Percentiles rank a stretch among this genome's conserved stretches.
Conservation (phyloP, 139 green algal genomes). For the Penium margaritaceum region DNA sequence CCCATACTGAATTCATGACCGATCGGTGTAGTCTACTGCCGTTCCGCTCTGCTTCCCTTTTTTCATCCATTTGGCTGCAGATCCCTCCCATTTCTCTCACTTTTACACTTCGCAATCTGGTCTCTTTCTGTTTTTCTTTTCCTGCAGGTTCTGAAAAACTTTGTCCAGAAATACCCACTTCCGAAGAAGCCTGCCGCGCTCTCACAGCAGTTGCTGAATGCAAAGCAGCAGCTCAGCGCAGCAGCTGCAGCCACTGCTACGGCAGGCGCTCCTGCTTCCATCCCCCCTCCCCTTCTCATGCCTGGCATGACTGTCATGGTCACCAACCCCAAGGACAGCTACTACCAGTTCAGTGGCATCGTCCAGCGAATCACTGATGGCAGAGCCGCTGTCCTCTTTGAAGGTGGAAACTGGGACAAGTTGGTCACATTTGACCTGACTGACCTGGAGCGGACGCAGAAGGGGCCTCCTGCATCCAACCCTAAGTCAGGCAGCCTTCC, state of each 20-base stretch:
- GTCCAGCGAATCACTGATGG: constrained; percentile 51
- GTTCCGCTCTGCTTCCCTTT: no score
- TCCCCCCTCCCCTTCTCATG: constrained; percentile 41
- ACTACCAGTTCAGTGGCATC: constrained; percentile 43
- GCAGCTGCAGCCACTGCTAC: not conserved
- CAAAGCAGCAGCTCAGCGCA: not conserved
- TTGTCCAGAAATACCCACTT: constrained; percentile 16
- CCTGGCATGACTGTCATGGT: constrained; percentile 48
- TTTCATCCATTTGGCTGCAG: no score
- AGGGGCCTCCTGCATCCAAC: constrained; percentile 38
- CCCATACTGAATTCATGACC: no score
- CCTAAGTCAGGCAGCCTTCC: constrained; percentile 42
- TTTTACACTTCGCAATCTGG: not conserved
- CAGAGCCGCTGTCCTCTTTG: constrained; percentile 44
- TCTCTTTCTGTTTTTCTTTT: not conserved
- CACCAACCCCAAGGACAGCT: constrained; percentile 40
- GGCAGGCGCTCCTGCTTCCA: not conserved
- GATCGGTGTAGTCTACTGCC: no score
- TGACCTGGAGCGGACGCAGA: constrained; percentile 29
- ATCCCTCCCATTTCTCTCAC: no score
- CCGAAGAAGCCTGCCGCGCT: constrained; percentile 10
- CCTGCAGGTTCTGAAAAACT: constrained; percentile 17
- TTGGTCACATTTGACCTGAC: constrained; percentile 41
- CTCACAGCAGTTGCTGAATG: constrained; percentile 8
- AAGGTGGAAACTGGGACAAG: constrained; percentile 54